Evolutionary conservation across 768 basidiomycete genomes (phyloP), one percentile per base, ranked within the genome.

Genomic region (Psilocybe cubensis): DNA sequence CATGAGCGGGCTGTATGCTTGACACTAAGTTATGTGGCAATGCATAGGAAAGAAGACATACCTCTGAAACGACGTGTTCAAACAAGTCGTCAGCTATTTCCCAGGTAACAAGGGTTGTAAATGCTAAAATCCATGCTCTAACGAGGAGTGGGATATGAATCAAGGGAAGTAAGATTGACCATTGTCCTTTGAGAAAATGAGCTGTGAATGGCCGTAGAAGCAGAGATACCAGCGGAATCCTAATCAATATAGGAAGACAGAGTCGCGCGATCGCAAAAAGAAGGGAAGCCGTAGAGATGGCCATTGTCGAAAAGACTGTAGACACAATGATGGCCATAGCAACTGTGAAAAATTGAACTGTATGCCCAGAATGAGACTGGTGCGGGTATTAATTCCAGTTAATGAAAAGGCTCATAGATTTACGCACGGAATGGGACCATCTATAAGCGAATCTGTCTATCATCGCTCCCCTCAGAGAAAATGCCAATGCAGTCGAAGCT

Each of bases 31-130:
- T 42, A 21, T 24, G n/a, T 31, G 10, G 54, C 38, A 44, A 23
- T 45, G 10, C 9, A 23, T 45, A n/a, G 18, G 17, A 44, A 54
- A 24, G 9, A 38, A 11, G 29, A 60, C 75, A 14, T 54, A 87
- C 88, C 75, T 87, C 82, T 1, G 84, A 74, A 49, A 87, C 76
- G 33, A 79, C 79, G 8, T 74, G 70, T 20, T 88, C 86, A 57
- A 92, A 91, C 4, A 89, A 58, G 0, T 71, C 73, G 35, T 86
- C 84, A 0, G 86, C 72, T 6, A 81, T 75, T 66, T 91, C 89
- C 91, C 90, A 91, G 12, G 75, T 75, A 7, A 76, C 70, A 3
- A 83, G 62, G 2, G 84, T 90, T 6, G 76, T 75, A 28, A 83
- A 63, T 1, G 78, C 83, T 5, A 91, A 65, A 14, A 73, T 73